Percentiles rank a stretch among this genome's conserved stretches.
Conservation (phyloP, 2,329 filamentous ascomycete genomes). For the Colletotrichum navitas region DNA sequence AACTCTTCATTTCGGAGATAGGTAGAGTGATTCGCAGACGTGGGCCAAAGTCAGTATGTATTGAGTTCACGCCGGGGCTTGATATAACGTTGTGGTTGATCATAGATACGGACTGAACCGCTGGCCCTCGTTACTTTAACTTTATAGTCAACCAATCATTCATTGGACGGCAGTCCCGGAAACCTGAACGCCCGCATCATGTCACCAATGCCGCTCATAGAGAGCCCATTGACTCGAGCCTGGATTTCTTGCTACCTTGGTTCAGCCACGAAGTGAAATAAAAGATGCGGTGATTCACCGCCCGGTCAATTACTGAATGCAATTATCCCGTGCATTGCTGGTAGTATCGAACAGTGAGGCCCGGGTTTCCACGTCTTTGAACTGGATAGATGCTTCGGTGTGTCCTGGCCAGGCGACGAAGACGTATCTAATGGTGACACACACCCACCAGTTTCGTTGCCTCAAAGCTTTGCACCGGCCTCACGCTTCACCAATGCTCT, state of each 20-base stretch:
- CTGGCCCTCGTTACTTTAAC: too few relatives aligned
- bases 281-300: background rate
- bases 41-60: background rate
- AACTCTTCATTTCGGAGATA: background rate
- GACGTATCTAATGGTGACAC: background rate
- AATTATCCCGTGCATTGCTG: background rate
- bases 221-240: background rate
- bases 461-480: slow-evolving; percentile 31
- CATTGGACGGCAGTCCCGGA: background rate
- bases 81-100: too few relatives aligned
- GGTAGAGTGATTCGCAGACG: too few relatives aligned
- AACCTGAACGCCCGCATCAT: background rate
- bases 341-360: background rate
- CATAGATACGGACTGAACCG: background rate
- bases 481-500: slow-evolving; percentile 53
- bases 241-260: background rate
- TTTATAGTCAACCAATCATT: background rate
- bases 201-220: background rate
- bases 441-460: too few relatives aligned
- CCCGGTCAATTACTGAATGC: background rate
- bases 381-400: too few relatives aligned
- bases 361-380: background rate
- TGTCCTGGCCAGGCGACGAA: background rate
- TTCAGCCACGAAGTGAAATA: background rate
- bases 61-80: background rate